Evolutionary conservation across 805 yeast genomes (phyloP).

Genomic region (Kazachstania kunashirensis): DNA sequence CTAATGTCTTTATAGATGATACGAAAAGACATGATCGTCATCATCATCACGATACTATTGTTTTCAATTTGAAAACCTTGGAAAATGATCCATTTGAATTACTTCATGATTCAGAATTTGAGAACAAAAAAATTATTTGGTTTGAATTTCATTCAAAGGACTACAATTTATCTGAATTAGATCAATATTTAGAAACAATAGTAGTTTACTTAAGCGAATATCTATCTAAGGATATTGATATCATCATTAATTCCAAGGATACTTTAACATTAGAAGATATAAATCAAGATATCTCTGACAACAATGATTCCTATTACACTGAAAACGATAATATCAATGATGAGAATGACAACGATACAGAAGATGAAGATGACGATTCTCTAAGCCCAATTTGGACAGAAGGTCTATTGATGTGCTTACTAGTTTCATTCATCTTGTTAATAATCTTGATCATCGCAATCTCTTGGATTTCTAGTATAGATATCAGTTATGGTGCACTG

Average conservation of each 20-base stretch:
- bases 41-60: neutral
- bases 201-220: constrained; percentile 18
- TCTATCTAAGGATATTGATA: constrained; percentile 12
- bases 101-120: constrained; percentile 13
- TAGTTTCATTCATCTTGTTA: constrained; percentile 55
- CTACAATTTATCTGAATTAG: constrained; percentile 19
- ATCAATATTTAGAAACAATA: constrained; percentile 22
- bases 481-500: constrained; percentile 73
- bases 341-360: constrained; percentile 1
- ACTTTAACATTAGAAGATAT: constrained; percentile 3
- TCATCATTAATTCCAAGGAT: constrained; percentile 15
- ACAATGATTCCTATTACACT: neutral
- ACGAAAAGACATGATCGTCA: neutral
- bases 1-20: constrained; percentile 10
- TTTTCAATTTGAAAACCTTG: constrained; percentile 8
- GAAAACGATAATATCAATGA: constrained; percentile 1
- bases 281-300: constrained; percentile 2
- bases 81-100: constrained; percentile 16
- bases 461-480: constrained; percentile 58
- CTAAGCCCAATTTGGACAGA: constrained; percentile 30
- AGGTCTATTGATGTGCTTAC: constrained; percentile 67
- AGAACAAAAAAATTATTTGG: constrained; percentile 15
- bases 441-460: constrained; percentile 52
- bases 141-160: constrained; percentile 16
- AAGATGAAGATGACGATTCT: constrained; percentile 13